A percentile compares a stretch with the other conserved stretches of the same genome.
Evolutionary conservation across 1,284 basidiomycete species (phyloP).

Genomic region (Pholiota adiposa): DNA sequence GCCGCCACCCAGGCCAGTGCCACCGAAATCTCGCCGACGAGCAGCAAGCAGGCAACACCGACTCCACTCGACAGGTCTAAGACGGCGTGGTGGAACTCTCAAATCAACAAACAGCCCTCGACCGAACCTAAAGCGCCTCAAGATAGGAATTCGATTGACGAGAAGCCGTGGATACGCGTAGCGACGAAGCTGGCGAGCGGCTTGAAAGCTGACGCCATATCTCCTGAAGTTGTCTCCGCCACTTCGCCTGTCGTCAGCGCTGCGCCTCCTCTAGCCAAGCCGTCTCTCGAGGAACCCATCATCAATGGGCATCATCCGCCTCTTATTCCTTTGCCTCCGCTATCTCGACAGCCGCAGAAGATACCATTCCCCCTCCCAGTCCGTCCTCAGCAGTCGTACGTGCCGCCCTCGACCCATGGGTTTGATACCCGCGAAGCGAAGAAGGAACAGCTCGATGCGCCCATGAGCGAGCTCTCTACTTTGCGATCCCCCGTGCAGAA

Average conservation of each 20-base stretch:
- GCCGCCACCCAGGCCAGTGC: too few relatives aligned
- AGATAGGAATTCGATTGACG: neutral
- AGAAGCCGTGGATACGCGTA: neutral
- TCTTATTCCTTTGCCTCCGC: too few relatives aligned
- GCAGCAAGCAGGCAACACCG: neutral
- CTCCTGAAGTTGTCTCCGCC: too few relatives aligned
- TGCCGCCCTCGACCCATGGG: neutral
- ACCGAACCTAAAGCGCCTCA: neutral
- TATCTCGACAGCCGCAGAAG: too few relatives aligned
- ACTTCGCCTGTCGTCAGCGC: too few relatives aligned
- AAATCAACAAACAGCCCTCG: neutral
- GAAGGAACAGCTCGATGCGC: conserved; percentile 26
- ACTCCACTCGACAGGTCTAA: neutral
- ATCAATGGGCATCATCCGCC: too few relatives aligned
- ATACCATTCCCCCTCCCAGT: neutral
- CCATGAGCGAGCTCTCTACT: conserved; percentile 5
- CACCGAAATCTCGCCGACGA: too few relatives aligned
- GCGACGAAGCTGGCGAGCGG: neutral
- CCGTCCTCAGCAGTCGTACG: neutral
- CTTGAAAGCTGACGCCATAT: too few relatives aligned
- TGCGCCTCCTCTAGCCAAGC: too few relatives aligned
- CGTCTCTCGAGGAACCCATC: too few relatives aligned
- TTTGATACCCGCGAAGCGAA: conserved; percentile 25
- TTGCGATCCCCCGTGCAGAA: neutral
- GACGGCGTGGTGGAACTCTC: neutral